Percentiles rank a stretch among this genome's conserved stretches.
phyloP scores from a whole-genome alignment of 2,329 filamentous ascomycete species.

The Clarireedia paspali region DNA sequence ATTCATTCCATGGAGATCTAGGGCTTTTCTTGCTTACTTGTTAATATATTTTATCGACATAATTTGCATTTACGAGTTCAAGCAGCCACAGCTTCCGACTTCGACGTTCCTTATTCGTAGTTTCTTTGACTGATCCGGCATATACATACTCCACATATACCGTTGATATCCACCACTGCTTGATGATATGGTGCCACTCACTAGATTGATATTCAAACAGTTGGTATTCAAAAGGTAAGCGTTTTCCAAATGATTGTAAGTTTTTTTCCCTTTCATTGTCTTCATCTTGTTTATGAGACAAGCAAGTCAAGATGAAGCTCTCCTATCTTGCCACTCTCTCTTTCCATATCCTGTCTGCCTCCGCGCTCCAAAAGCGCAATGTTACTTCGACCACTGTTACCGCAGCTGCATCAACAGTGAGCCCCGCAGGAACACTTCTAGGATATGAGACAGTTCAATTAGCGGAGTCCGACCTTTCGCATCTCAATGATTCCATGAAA shows the following conservation, averaged over 20 bases:
- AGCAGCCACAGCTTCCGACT: no score
- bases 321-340: neutral
- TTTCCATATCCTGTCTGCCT: neutral
- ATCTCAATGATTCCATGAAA: slow-evolving; percentile 3
- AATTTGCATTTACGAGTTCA: no score
- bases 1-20: no score
- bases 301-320: neutral
- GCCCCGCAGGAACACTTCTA: neutral
- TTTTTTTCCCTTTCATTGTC: neutral
- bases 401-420: neutral
- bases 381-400: neutral
- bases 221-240: neutral
- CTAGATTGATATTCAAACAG: no score
- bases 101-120: no score
- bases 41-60: no score
- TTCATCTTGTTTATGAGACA: neutral
- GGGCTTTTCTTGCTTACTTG: neutral
- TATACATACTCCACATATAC: no score
- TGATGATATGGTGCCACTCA: no score
- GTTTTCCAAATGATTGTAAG: neutral
- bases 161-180: no score
- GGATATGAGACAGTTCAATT: neutral
- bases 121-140: no score
- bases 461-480: neutral
- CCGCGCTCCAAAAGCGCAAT: neutral